Evolutionary conservation across 2,329 filamentous ascomycete species (phyloP), one percentile per base, ranked within the genome.

Genomic region (Epichloe baconii): DNA sequence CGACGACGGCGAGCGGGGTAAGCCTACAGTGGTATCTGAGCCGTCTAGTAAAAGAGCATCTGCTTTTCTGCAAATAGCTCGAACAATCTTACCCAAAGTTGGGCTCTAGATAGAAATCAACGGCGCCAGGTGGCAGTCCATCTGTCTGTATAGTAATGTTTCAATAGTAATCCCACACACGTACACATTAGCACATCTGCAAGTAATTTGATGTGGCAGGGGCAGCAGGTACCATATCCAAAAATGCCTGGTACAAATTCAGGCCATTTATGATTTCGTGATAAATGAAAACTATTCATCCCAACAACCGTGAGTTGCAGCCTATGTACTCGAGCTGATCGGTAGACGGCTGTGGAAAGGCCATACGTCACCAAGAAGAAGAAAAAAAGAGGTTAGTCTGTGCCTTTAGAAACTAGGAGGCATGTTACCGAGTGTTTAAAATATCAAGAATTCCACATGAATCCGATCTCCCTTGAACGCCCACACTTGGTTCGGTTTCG

Each of bases 1-100:
- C 53, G 85, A 88, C 51, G 88, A 96, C 66, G 88, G 87, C 1
- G 88, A 95, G 66, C 73, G 78, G 19, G 93, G 93, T 1, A 88
- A 85, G 66, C 93, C 93, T 4, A 96, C 90, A 1, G 86, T 97
- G 0, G 88, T 95, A 2, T 79, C 88, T 1, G 88, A 95, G 65
- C 88, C 91, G 7, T 75, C 81, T 1, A 89, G 88, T 58, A 75
- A 79, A 35, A 79, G 87, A 58, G 84, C 86, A 0, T 70, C 74
- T 49, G 80, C 82, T 1, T 98, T 96, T 64, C 68, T 83, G 52
- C 71, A 74, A 17, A 82, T 95, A 63, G 87, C 87, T 1, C 71
- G 76, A 51, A 65, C 69, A 26, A 70, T 85, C 34, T 70, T 65
- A 14, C 61, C 56, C 1, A 77, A 73, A 59, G 70, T 81, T 54